Evolutionary conservation across 441 rosid genomes (phyloP).

Genomic region (Lepidium campestre): DNA sequence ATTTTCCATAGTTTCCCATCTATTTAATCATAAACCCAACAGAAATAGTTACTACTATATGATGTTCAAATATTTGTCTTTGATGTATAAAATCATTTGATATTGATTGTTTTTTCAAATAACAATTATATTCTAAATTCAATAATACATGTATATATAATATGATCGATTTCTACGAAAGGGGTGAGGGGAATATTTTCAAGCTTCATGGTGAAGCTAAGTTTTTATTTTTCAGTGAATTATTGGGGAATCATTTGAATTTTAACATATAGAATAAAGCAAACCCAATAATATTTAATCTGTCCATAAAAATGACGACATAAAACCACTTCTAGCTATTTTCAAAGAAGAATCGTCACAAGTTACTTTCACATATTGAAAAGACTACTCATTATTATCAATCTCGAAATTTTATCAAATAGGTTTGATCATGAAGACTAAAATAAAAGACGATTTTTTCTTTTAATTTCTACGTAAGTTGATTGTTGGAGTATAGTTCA

Average conservation of each 20-base stretch:
- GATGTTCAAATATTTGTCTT: background rate
- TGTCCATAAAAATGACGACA: slow-evolving; percentile 27
- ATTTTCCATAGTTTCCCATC: background rate
- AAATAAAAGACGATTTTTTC: background rate
- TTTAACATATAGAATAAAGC: slow-evolving; percentile 27
- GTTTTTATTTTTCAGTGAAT: slow-evolving; percentile 26
- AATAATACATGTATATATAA: background rate
- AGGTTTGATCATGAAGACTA: background rate
- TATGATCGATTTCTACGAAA: background rate
- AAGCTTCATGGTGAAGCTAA: slow-evolving; percentile 29
- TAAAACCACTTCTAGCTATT: slow-evolving; percentile 4
- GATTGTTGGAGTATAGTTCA: background rate
- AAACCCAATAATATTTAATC: slow-evolving; percentile 16
- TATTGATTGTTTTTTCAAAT: background rate
- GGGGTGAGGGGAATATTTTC: background rate
- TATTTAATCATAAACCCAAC: too few species aligned
- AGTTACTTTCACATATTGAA: slow-evolving; percentile 15
- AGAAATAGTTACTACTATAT: background rate
- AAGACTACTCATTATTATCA: slow-evolving; percentile 6
- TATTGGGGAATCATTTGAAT: slow-evolving; percentile 36
- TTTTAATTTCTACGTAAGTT: background rate
- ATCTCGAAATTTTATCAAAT: background rate
- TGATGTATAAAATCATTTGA: background rate
- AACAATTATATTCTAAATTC: background rate
- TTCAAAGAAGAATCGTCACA: slow-evolving; percentile 25